These are phyloP conservation scores for Oidium heveae DNA, from an alignment of 2,329 filamentous ascomycete species.

Conservation along the genomic window DNA sequence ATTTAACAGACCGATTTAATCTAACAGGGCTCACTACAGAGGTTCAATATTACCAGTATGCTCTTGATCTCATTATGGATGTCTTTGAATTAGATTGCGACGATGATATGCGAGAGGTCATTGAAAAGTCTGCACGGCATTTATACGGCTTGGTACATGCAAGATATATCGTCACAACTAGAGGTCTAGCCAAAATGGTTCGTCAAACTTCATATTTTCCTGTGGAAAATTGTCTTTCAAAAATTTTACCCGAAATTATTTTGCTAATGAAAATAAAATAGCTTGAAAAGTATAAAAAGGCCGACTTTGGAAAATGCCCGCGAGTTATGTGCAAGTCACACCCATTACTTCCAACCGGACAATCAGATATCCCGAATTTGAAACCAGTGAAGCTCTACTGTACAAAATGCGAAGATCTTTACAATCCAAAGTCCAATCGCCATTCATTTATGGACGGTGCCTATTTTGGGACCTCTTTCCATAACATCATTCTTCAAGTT, in stretches of 20 bases:
- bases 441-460: conserved; percentile 90
- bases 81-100: conserved; percentile 98
- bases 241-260: conserved; percentile 4
- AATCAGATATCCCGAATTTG: conserved; percentile 65
- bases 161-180: conserved; percentile 85
- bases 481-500: conserved; percentile 97
- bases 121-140: conserved; percentile 89
- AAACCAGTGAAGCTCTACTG: conserved; percentile 96
- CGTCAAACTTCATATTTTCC: not conserved
- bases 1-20: conserved; percentile 94
- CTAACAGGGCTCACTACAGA: conserved; percentile 90
- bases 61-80: conserved; percentile 86
- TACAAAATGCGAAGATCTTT: conserved; percentile 87
- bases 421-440: conserved; percentile 93
- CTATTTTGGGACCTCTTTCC: conserved; percentile 94
- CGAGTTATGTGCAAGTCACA: conserved; percentile 88
- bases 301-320: conserved; percentile 92
- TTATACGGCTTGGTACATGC: conserved; percentile 92
- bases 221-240: not conserved
- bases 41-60: conserved; percentile 97
- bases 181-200: conserved; percentile 92
- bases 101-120: conserved; percentile 92
- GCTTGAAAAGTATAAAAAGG: conserved; percentile 98
- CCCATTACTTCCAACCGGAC: conserved; percentile 80
- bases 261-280: conserved; percentile 15